Base-by-base conservation (phyloP, 2,329 filamentous ascomycete species). In the Plenodomus tracheiphilus region DNA sequence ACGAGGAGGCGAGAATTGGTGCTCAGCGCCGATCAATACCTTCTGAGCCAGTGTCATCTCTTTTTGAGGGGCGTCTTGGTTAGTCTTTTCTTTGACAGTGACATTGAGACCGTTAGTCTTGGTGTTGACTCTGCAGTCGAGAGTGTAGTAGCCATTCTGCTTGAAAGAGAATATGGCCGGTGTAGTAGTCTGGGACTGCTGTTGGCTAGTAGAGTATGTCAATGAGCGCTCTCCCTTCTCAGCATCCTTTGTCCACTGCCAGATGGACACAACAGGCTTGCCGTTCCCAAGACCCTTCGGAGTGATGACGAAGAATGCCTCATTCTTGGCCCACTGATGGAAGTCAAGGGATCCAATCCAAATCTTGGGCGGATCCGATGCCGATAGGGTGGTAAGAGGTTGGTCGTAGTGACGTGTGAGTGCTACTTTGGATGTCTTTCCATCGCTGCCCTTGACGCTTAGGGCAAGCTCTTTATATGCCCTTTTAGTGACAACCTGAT, bases 191-290 rank as follows among this genome's bases (percentile, higher is more conserved):
- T 41, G 19, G 10, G 44, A 47, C 21, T 36, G 10, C 22, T 41
- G 45, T 19, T 42, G 30, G 28, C 32, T 18, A 19, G 39, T 41
- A 5, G 13, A 36, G 22, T 41, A 28, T 8, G 28, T 28, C 16
- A 47, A 16, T 2, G 45, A 37, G 3, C 18, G 13, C 19, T 18
- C 13, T 20, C 10, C 17, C 20, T 32, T 32, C 13, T 42, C 22
- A 6, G 30, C n/a, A n/a, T 47, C 45, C 16, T 47, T 21, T 10
- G 45, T 47, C 45, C 45, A 47, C 19, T 47, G 45, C 45, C 45
- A 47, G 16, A 47, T 15, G 13, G n/a, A 16, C 20, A 47, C 39
- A 3, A 47, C 34, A 15, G 45, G 45, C 30, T 42, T 47, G 5
- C 22, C 39, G 11, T 47, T 42, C 11, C 45, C 45, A n/a, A 47